Base-by-base conservation (phyloP, 2,329 filamentous ascomycete genomes). In the Penicillium sp. region DNA sequence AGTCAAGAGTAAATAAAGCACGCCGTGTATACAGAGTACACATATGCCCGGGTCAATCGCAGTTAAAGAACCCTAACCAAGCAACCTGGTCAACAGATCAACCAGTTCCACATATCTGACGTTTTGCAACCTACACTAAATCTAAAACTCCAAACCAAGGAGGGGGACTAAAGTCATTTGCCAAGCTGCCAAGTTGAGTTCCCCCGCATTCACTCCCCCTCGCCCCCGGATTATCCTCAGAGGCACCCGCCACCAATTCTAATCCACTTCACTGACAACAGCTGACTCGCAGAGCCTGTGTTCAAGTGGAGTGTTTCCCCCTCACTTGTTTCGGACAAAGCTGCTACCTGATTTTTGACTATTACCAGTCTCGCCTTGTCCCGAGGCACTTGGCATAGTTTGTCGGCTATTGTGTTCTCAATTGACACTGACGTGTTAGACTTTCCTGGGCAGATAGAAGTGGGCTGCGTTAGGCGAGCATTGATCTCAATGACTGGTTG, bases 401-500 rank as follows among this genome's bases (percentile, higher is more conserved):
- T 56, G 36, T 56, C 56, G 57, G 57, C 51, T 59, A 59, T 55
- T 57, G 38, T 19, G 5, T 18, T 46, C 29, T 29, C 2, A 18
- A 19, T 32, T 13, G 13, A 32, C n/a, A 8, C 1, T 35, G 32
- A 13, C n/a, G 9, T 23, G 16, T 14, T 16, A 5, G 40, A 18
- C 13, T n/a, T 42, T 49, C 34, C 36, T 38, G 32, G 32, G 44
- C 44, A 9, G 7, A 4, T 14, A 38, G 29, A 23, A 42, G 8
- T 8, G 43, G 47, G 53, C 13, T 44, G 49, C 5, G 43, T 30
- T 53, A 39, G 41, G 47, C 47, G 52, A 51, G 32, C 35, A 16
- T 11, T 13, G 11, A 39, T 47, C 34, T 47, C 3, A 23, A 23
- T 48, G 27, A 42, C 11, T 48, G 46, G 27, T 19, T 42, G 27